Evolutionary conservation across 306 rosid species (phyloP).

Genomic region (Fragaria vesca): DNA sequence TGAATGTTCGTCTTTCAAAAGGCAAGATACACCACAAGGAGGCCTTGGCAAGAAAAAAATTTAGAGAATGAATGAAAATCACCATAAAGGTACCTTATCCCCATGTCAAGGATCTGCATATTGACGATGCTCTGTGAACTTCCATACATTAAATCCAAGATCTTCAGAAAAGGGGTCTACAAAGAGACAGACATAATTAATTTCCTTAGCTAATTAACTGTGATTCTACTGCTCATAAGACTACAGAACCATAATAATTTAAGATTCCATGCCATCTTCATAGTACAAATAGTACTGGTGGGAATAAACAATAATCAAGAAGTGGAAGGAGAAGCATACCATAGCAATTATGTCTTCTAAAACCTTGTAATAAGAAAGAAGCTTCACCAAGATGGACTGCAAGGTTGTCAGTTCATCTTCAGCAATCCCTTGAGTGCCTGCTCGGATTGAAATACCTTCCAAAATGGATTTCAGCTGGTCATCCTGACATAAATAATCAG

Average conservation of each 20-base stretch:
- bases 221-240: neutral
- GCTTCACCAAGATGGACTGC: slow-evolving; percentile 85
- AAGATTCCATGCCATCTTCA: slow-evolving; percentile 4
- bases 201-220: neutral
- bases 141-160: slow-evolving; percentile 70
- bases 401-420: slow-evolving; percentile 67
- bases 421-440: slow-evolving; percentile 39
- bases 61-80: slow-evolving; percentile 4
- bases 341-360: slow-evolving; percentile 62
- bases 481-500: slow-evolving; percentile 53
- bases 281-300: slow-evolving; percentile 10
- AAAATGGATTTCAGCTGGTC: slow-evolving; percentile 56
- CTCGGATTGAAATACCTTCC: slow-evolving; percentile 64
- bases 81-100: slow-evolving; percentile 54
- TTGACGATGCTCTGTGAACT: slow-evolving; percentile 56
- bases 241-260: neutral
- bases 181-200: slow-evolving; percentile 25
- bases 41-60: slow-evolving; percentile 17
- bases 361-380: slow-evolving; percentile 58
- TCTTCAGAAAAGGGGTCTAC: slow-evolving; percentile 74
- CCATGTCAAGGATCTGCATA: slow-evolving; percentile 75
- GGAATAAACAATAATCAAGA: slow-evolving; percentile 6
- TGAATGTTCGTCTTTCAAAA: slow-evolving; percentile 5
- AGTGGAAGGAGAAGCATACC: slow-evolving; percentile 46
- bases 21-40: slow-evolving; percentile 1